Percentiles rank a stretch among this genome's conserved stretches.
Evolutionary conservation across 2,329 filamentous ascomycete species (phyloP).

Genomic region (Calonectria henricotiae): DNA sequence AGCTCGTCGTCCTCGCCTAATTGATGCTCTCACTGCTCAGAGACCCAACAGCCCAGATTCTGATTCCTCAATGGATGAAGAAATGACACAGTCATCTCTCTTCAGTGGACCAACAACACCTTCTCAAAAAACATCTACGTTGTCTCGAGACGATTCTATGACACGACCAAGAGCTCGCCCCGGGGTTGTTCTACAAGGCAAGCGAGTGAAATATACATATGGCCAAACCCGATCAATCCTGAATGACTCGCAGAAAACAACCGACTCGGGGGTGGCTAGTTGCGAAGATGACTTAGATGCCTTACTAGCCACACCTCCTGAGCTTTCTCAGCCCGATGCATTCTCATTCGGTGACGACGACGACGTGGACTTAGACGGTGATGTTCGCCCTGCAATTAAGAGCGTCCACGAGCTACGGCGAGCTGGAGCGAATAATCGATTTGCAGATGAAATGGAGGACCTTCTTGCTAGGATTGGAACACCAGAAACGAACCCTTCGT

Average conservation of each 20-base stretch:
- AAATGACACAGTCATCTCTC: constrained; percentile 36
- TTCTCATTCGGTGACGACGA: constrained; percentile 53
- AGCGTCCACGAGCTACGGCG: constrained; percentile 78
- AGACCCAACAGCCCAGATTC: constrained; percentile 56
- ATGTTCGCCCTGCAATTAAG: constrained; percentile 68
- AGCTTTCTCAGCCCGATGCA: constrained; percentile 47
- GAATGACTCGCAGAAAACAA: constrained; percentile 51
- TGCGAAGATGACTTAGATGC: constrained; percentile 49
- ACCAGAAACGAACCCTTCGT: constrained; percentile 64
- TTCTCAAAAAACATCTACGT: constrained; percentile 45
- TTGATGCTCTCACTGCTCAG: constrained; percentile 63
- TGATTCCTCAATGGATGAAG: constrained; percentile 47
- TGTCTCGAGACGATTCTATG: constrained; percentile 42
- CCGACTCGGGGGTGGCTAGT: constrained; percentile 45
- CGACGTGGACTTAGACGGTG: constrained; percentile 60
- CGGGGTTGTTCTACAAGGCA: constrained; percentile 51
- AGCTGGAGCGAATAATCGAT: constrained; percentile 77
- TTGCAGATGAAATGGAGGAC: constrained; percentile 78
- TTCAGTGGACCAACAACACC: constrained; percentile 43
- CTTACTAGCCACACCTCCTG: constrained; percentile 47
- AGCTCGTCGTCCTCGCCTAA: constrained; percentile 57
- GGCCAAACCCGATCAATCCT: constrained; percentile 56
- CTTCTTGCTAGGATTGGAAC: constrained; percentile 73
- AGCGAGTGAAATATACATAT: constrained; percentile 58
- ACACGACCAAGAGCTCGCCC: constrained; percentile 51